Percentiles rank a stretch among this genome's conserved stretches.
These are phyloP conservation scores for Diaporthe sp. DNA, from an alignment of 2,329 filamentous ascomycete genomes.

Conservation along the genomic window DNA sequence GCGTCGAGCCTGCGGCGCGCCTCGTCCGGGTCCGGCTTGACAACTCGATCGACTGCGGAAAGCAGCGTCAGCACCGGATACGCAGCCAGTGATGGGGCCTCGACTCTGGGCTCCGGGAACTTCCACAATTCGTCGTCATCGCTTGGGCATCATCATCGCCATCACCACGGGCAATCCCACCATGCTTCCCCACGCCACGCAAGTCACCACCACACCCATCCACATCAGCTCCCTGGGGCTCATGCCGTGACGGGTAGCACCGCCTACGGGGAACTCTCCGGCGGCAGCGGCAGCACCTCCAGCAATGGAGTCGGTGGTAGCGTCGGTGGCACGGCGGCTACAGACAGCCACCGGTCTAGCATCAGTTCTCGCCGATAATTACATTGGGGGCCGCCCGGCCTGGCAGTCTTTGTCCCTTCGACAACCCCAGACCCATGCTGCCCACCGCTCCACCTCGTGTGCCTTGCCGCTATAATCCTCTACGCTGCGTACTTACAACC, in stretches of 20 bases:
- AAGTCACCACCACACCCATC: conserved; percentile 34
- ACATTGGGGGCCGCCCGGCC: background rate
- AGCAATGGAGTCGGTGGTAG: conserved; percentile 34
- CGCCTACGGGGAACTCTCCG: conserved; percentile 39
- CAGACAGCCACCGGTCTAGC: conserved; percentile 39
- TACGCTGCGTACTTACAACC: conserved; percentile 20
- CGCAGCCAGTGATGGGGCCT: conserved; percentile 30
- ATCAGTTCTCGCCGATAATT: conserved; percentile 36
- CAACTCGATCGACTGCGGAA: conserved; percentile 35
- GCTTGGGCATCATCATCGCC: conserved; percentile 34
- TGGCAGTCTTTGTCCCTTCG: background rate
- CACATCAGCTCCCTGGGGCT: conserved; percentile 26
- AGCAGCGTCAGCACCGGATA: conserved; percentile 35
- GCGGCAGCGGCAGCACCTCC: conserved; percentile 32
- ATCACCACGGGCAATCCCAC: conserved; percentile 33
- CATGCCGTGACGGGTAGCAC: conserved; percentile 36
- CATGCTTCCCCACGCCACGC: conserved; percentile 35
- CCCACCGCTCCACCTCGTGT: conserved; percentile 11
- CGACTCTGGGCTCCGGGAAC: conserved; percentile 13
- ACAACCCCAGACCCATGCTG: conserved; percentile 1
- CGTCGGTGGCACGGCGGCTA: conserved; percentile 33
- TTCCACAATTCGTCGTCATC: conserved; percentile 29
- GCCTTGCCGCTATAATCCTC: background rate
- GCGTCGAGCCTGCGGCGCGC: conserved; percentile 38
- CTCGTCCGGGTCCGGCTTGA: conserved; percentile 38